phyloP scores from a whole-genome alignment of 1,284 basidiomycete genomes.

The Pascua sp. region DNA sequence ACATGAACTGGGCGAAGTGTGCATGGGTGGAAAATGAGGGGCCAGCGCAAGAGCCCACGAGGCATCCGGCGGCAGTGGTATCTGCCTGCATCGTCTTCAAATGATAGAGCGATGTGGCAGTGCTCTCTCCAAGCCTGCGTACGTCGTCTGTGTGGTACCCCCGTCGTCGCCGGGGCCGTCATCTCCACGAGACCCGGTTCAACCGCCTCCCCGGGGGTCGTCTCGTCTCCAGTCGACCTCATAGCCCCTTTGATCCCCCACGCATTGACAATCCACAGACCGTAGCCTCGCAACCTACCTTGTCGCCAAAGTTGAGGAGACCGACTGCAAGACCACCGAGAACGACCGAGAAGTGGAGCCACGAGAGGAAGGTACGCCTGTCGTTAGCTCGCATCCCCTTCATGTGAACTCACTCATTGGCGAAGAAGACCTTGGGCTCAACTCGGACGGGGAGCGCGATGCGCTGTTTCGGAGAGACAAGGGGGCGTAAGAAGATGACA shows the following conservation, averaged over 20 bases:
- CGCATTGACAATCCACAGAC: neutral
- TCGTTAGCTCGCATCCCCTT: neutral
- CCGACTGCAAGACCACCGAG: conserved; percentile 90
- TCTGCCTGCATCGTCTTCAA: neutral
- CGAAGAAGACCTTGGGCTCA: conserved; percentile 86
- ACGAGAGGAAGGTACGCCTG: conserved; percentile 80
- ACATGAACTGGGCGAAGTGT: neutral
- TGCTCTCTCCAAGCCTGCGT: no score
- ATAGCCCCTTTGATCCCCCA: neutral
- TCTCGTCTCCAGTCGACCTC: no score
- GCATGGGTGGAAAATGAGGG: no score
- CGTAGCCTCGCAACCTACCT: conserved; percentile 53
- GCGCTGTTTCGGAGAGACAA: conserved; percentile 50
- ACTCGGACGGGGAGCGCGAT: conserved; percentile 92
- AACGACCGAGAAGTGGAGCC: conserved; percentile 93
- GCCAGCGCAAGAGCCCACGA: neutral
- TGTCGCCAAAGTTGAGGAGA: conserved; percentile 94
- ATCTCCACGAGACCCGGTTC: no score
- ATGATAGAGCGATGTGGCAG: no score
- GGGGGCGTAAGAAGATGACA: neutral
- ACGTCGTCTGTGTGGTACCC: no score
- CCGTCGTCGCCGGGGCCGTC: no score
- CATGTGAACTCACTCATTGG: conserved; percentile 67
- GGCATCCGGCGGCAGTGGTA: neutral
- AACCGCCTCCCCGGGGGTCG: no score